A percentile compares a stretch with the other conserved stretches of the same genome.
These are phyloP conservation scores for Malassezia vespertilionis DNA, from an alignment of 1,284 basidiomycete genomes.

Conservation along the genomic window DNA sequence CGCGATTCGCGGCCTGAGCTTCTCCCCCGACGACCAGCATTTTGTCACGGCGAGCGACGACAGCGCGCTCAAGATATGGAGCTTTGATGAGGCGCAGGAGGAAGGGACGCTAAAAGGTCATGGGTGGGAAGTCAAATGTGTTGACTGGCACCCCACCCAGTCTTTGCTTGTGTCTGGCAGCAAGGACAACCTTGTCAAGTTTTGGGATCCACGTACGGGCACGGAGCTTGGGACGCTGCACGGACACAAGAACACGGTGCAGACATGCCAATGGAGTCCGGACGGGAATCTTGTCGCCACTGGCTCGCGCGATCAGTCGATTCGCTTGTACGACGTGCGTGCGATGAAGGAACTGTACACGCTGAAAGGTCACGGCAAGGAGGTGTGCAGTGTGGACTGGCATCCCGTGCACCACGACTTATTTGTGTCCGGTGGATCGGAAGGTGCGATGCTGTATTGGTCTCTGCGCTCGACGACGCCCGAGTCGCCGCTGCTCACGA, in stretches of 20 bases:
- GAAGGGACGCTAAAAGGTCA: slow-evolving; percentile 81
- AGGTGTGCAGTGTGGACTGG: slow-evolving; percentile 92
- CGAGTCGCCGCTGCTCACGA: slow-evolving; percentile 59
- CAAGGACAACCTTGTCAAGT: slow-evolving; percentile 96
- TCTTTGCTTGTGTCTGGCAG: slow-evolving; percentile 79
- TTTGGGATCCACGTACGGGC: slow-evolving; percentile 72
- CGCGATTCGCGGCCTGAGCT: slow-evolving; percentile 74
- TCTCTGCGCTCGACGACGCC: slow-evolving; percentile 53
- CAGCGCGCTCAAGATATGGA: slow-evolving; percentile 85
- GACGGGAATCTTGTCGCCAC: slow-evolving; percentile 78
- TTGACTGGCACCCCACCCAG: slow-evolving; percentile 96
- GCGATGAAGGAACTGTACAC: slow-evolving; percentile 88
- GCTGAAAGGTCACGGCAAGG: slow-evolving; percentile 88
- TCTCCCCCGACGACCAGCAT: slow-evolving; percentile 76
- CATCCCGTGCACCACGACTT: slow-evolving; percentile 80
- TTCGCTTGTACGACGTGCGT: slow-evolving; percentile 93
- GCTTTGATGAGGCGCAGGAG: slow-evolving; percentile 77
- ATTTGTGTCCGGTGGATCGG: slow-evolving; percentile 82
- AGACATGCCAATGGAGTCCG: slow-evolving; percentile 81
- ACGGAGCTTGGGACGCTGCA: slow-evolving; percentile 51
- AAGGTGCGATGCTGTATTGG: slow-evolving; percentile 87
- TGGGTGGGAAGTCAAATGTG: slow-evolving; percentile 96
- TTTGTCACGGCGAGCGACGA: slow-evolving; percentile 94
- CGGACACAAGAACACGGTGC: slow-evolving; percentile 92
- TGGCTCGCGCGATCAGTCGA: slow-evolving; percentile 81